phyloP scores from a whole-genome alignment of 1,284 basidiomycete genomes.

The Sparassis latifolia region DNA sequence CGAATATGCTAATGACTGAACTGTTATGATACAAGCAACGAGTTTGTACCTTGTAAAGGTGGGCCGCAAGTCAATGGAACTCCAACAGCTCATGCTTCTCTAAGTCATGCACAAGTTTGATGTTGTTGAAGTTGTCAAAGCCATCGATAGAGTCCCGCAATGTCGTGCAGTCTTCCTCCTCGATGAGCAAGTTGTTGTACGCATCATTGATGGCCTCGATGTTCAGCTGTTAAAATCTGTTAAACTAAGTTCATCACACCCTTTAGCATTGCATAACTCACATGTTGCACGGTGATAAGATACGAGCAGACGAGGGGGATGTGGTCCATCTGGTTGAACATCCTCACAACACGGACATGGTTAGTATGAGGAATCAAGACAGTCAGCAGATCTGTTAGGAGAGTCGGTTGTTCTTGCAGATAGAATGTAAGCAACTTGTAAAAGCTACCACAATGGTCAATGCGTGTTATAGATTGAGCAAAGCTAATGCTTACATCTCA shows the following conservation, averaged over 20 bases:
- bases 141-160: conserved; percentile 94
- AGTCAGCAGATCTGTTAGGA: conserved; percentile 90
- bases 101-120: conserved; percentile 79
- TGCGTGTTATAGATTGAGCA: too few species aligned
- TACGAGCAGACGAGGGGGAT: conserved; percentile 94
- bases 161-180: conserved; percentile 98
- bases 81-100: conserved; percentile 92
- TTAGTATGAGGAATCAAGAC: conserved; percentile 92
- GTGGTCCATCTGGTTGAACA: conserved; percentile 94
- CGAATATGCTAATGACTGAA: background rate
- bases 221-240: conserved; percentile 58
- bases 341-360: conserved; percentile 90
- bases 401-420: conserved; percentile 87
- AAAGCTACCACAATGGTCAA: conserved; percentile 44
- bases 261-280: conserved; percentile 31
- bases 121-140: conserved; percentile 97
- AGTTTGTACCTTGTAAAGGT: conserved; percentile 80
- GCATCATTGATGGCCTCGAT: conserved; percentile 96
- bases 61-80: conserved; percentile 91
- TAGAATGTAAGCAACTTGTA: conserved; percentile 89
- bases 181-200: conserved; percentile 94
- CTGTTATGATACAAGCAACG: background rate
- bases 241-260: conserved; percentile 4
- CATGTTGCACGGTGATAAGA: conserved; percentile 93
- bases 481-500: conserved; percentile 68